Evolutionary conservation across 106 monocot species (phyloP), one percentile per base, ranked within the genome.

Genomic region (Dendrobium catenatum): DNA sequence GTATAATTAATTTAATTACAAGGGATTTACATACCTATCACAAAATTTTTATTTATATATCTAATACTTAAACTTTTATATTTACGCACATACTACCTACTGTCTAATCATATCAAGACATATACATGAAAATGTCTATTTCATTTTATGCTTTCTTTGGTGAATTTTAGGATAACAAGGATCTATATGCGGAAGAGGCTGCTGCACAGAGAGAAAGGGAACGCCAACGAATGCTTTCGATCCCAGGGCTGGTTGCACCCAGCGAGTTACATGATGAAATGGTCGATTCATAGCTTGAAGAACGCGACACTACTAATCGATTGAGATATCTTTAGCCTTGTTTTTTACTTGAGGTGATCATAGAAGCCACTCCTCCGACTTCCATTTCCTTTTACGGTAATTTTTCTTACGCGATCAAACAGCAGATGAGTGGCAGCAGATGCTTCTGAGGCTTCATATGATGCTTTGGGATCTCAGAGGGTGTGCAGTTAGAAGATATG

Each of bases 181-280:
- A 99, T 82, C 83, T 99, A 11, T 99, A 95, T 78, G 98, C 98
- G 0, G 98, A 99, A 82, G 98, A 99, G 79, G 91, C 95, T 8
- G 95, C 92, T 19, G 93, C 88, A 0, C 93, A 93, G 81, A 88
- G 91, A 82, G 98, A 99, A 40, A 88, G 80, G 85, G 98, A 99
- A 56, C 89, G 95, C 58, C 98, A 95, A 79, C 84, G 98, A 40
- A 99, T 99, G 98, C 91, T 99, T 15, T 86, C 93, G 20, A 99
- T 99, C 75, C 98, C 95, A 3, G 98, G 98, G 10, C 91, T 99
- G 26, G 95, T 99, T 78, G 95, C 98, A 42, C 98, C 98, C 1
- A 99, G 84, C 76, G 95, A 99, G 86, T 82, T 99, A 81, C 98
- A 99, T 67, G 98, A 99, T 84, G 98, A 99, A 76, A 99, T 95